Evolutionary conservation across 2,329 filamentous ascomycete species (phyloP).

Genomic region (Pseudovirgaria hyperparasitica): DNA sequence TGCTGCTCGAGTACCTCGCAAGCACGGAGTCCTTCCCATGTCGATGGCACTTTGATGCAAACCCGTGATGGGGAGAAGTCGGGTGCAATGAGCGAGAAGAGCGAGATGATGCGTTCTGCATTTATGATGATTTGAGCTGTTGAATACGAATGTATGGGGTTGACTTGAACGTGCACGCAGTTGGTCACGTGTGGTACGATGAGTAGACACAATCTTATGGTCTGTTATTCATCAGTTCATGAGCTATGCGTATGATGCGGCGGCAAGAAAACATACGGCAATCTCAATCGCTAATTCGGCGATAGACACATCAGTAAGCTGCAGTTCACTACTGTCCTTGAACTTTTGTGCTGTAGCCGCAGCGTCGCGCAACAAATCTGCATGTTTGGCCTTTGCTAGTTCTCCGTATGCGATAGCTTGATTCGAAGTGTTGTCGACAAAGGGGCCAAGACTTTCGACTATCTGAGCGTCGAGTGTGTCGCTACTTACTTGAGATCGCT

Average conservation of each 20-base stretch:
- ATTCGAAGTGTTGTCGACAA: slow-evolving; percentile 8
- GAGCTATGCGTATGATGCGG: background rate
- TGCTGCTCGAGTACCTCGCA: slow-evolving; percentile 40
- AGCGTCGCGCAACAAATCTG: slow-evolving; percentile 24
- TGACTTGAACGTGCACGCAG: slow-evolving; percentile 46
- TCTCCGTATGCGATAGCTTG: slow-evolving; percentile 7
- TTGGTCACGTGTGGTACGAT: slow-evolving; percentile 39
- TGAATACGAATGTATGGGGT: slow-evolving; percentile 43
- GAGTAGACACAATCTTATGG: slow-evolving; percentile 41
- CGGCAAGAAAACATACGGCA: slow-evolving; percentile 25
- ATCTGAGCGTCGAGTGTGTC: slow-evolving; percentile 6
- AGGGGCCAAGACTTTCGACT: slow-evolving; percentile 4
- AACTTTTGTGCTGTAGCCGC: slow-evolving; percentile 21
- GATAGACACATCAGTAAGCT: slow-evolving; percentile 18
- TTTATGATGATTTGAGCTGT: slow-evolving; percentile 31
- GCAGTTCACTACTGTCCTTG: no score
- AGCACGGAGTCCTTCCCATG: slow-evolving; percentile 51
- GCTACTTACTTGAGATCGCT: slow-evolving; percentile 4
- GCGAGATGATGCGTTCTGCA: slow-evolving; percentile 31
- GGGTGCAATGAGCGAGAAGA: slow-evolving; percentile 34
- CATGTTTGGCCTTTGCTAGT: slow-evolving; percentile 3
- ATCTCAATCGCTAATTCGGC: slow-evolving; percentile 44
- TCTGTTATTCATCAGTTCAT: slow-evolving; percentile 21
- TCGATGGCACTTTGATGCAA: slow-evolving; percentile 51
- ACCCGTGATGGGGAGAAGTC: slow-evolving; percentile 27